Percentiles rank a stretch among this genome's conserved stretches.
These are phyloP conservation scores for Rhodotorula kratochvilovae DNA, from an alignment of 768 basidiomycete genomes.

Conservation along the genomic window DNA sequence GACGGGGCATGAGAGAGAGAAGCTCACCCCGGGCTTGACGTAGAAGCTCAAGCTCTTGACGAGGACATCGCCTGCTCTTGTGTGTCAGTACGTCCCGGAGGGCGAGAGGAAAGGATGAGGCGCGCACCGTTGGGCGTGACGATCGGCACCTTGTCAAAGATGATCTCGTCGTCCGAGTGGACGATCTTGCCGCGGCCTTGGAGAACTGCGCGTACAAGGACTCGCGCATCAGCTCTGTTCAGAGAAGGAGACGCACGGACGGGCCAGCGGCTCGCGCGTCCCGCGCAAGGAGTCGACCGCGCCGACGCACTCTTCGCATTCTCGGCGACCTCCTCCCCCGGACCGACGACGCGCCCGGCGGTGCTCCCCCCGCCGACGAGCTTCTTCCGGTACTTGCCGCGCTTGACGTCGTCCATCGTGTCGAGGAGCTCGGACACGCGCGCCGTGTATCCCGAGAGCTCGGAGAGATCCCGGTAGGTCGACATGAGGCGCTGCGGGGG, in stretches of 20 bases:
- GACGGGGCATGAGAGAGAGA: too few relatives aligned
- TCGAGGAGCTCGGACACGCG: conserved; percentile 83
- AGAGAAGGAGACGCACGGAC: not conserved
- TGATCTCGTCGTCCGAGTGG: conserved; percentile 68
- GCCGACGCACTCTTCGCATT: conserved; percentile 71
- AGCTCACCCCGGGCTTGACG: conserved; percentile 74
- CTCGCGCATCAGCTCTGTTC: not conserved
- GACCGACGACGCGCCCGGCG: conserved; percentile 47
- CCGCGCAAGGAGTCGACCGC: too few relatives aligned
- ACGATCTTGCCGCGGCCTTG: conserved; percentile 71
- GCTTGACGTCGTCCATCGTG: conserved; percentile 78
- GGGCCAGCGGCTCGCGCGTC: too few relatives aligned
- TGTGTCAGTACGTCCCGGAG: too few relatives aligned
- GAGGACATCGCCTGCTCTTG: conserved; percentile 62
- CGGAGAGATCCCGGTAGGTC: conserved; percentile 64
- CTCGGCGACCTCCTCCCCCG: conserved; percentile 52
- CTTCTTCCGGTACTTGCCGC: conserved; percentile 81
- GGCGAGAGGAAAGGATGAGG: not conserved
- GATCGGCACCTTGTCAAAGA: conserved; percentile 88
- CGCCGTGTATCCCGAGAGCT: conserved; percentile 91
- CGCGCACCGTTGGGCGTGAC: conserved; percentile 75
- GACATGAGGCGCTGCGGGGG: conserved; percentile 25
- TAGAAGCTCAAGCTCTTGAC: conserved; percentile 78
- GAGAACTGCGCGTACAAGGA: conserved; percentile 56
- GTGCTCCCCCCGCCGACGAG: conserved; percentile 57